phyloP scores from a whole-genome alignment of 2,329 filamentous ascomycete genomes.

The Aplosporella prunicola region DNA sequence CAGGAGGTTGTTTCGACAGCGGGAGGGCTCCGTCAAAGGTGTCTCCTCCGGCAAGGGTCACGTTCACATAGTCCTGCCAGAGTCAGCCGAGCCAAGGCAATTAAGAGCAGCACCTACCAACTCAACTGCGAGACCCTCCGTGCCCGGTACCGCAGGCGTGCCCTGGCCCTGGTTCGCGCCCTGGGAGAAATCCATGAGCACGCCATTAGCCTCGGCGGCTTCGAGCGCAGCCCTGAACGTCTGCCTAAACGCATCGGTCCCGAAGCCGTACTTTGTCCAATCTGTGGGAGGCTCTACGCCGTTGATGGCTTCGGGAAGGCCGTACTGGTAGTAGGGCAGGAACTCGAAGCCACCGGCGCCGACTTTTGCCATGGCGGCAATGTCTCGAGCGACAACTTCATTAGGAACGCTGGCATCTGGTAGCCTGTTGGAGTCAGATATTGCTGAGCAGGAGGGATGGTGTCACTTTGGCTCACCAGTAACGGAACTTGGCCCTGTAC shows the following conservation, averaged over 20 bases:
- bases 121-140: slow-evolving; percentile 14
- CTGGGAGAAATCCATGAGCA: slow-evolving; percentile 38
- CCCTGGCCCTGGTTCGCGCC: slow-evolving; percentile 42
- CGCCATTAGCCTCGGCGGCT: slow-evolving; percentile 25
- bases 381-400: slow-evolving; percentile 11
- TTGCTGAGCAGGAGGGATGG: background rate
- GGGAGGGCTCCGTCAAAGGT: slow-evolving; percentile 13
- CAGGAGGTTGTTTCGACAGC: slow-evolving; percentile 7
- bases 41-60: slow-evolving; percentile 8
- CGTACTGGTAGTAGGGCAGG: slow-evolving; percentile 18
- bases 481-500: slow-evolving; percentile 17
- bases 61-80: slow-evolving; percentile 13
- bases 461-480: slow-evolving; percentile 14
- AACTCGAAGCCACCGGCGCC: slow-evolving; percentile 18
- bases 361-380: slow-evolving; percentile 8
- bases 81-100: background rate
- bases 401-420: slow-evolving; percentile 16
- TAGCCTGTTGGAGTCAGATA: slow-evolving; percentile 10
- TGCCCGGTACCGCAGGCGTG: slow-evolving; percentile 27
- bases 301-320: slow-evolving; percentile 9
- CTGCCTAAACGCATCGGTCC: slow-evolving; percentile 25
- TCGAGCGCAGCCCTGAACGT: slow-evolving; percentile 21
- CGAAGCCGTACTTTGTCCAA: slow-evolving; percentile 34
- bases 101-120: slow-evolving; percentile 7
- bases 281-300: slow-evolving; percentile 18